phyloP scores from a whole-genome alignment of 2,329 filamentous ascomycete genomes.

The Scolecobasidium constrictum region DNA sequence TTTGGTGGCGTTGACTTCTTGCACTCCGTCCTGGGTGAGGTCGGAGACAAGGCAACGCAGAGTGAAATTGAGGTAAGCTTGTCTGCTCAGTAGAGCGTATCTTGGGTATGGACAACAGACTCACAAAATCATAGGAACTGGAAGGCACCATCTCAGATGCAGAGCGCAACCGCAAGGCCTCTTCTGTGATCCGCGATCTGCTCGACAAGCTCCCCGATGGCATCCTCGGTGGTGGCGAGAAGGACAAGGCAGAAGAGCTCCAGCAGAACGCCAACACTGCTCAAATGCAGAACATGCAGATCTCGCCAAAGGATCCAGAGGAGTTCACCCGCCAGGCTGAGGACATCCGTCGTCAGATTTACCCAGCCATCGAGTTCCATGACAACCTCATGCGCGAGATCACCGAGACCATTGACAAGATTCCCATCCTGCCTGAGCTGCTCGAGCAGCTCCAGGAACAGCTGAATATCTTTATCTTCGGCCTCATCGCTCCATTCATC shows the following conservation, averaged over 20 bases:
- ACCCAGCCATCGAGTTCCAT: slow-evolving; percentile 84
- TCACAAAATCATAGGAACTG: too few species aligned
- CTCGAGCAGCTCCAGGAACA: slow-evolving; percentile 82
- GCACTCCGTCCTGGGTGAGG: slow-evolving; percentile 69
- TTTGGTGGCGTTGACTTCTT: slow-evolving; percentile 93
- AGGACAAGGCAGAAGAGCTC: slow-evolving; percentile 66
- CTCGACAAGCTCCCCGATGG: slow-evolving; percentile 73
- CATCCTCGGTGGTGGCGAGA: slow-evolving; percentile 66
- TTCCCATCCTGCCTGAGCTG: slow-evolving; percentile 74
- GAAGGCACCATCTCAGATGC: slow-evolving; percentile 65
- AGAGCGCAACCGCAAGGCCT: slow-evolving; percentile 53
- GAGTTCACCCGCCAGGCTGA: slow-evolving; percentile 71
- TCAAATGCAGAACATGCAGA: slow-evolving; percentile 62
- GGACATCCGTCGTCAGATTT: slow-evolving; percentile 66
- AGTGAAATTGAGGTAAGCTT: slow-evolving; percentile 84
- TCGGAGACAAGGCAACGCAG: slow-evolving; percentile 83
- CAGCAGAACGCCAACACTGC: slow-evolving; percentile 63
- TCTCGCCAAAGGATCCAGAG: slow-evolving; percentile 72
- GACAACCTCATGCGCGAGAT: slow-evolving; percentile 78
- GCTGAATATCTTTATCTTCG: slow-evolving; percentile 81
- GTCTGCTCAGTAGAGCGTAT: too few species aligned
- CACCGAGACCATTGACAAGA: slow-evolving; percentile 66
- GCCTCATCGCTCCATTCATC: slow-evolving; percentile 79
- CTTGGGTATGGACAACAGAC: too few species aligned
- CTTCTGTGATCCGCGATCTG: slow-evolving; percentile 66